Conservation (phyloP, 2,329 filamentous ascomycete genomes). For the Lasiodiplodia hormozganensis region DNA sequence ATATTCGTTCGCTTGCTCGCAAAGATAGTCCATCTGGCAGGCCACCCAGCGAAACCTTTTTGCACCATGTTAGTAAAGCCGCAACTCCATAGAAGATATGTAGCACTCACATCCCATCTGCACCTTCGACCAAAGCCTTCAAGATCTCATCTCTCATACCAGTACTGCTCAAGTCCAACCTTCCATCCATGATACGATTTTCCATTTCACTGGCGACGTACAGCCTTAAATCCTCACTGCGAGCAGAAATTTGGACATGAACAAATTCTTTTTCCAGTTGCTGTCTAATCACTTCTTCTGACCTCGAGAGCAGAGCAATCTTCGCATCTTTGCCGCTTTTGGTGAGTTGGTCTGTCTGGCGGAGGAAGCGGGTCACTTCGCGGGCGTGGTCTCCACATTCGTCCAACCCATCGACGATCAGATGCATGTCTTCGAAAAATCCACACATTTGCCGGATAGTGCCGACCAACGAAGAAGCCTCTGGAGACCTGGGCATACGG, state of each 20-base stretch:
- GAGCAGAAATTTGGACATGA: background rate
- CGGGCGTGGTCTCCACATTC: conserved; percentile 33
- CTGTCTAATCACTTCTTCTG: background rate
- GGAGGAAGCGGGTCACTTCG: conserved; percentile 28
- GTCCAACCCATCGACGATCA: conserved; percentile 41
- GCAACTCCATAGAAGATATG: background rate
- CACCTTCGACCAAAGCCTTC: background rate
- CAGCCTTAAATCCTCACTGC: background rate
- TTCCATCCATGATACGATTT: background rate
- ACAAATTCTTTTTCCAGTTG: background rate
- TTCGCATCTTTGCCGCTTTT: background rate
- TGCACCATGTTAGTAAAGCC: background rate
- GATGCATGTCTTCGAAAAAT: conserved; percentile 30
- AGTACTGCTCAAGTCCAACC: background rate
- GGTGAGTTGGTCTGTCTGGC: background rate
- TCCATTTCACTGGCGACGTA: background rate
- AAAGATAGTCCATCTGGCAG: conserved; percentile 9
- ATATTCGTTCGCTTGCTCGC: background rate
- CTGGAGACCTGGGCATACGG: background rate
- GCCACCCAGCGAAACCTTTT: conserved; percentile 9
- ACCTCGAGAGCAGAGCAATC: background rate
- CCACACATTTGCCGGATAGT: conserved; percentile 31
- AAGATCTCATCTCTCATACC: background rate
- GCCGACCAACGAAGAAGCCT: conserved; percentile 24
- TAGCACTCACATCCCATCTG: background rate